Conservation (phyloP, 306 rosid genomes). For the Lotus japonicus region DNA sequence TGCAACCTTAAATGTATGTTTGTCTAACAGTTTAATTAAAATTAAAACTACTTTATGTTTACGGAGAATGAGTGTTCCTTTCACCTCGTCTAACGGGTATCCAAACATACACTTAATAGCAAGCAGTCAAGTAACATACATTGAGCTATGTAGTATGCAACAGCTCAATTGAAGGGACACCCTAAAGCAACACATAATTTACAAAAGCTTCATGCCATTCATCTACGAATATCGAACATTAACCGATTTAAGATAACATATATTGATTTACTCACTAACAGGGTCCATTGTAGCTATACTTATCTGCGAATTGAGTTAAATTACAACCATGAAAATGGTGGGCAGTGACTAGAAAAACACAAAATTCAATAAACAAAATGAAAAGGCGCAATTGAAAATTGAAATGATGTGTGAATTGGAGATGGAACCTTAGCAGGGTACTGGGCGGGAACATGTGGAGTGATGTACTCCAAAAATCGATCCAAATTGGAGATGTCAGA, state of each 20-base stretch:
- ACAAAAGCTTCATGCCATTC: not conserved
- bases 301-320: not conserved
- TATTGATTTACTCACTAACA: not conserved
- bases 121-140: not conserved
- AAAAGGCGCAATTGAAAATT: not conserved
- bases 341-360: not conserved
- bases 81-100: too few species aligned
- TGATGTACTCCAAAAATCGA: conserved; percentile 65
- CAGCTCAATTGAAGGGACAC: not conserved
- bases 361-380: not conserved
- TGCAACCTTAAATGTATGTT: not conserved
- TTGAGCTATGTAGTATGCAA: not conserved
- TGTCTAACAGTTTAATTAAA: too few species aligned
- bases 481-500: conserved; percentile 69
- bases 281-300: conserved; percentile 1
- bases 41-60: too few species aligned
- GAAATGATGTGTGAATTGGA: not conserved
- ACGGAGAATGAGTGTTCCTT: too few species aligned
- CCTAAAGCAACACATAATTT: not conserved
- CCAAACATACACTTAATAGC: too few species aligned
- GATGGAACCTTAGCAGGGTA: conserved; percentile 48
- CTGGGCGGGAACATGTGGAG: conserved; percentile 62
- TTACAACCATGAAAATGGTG: not conserved
- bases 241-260: conserved; percentile 7
- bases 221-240: not conserved